Conservation (phyloP, 202 grass and related monocot species). For the Carex arenaria region DNA sequence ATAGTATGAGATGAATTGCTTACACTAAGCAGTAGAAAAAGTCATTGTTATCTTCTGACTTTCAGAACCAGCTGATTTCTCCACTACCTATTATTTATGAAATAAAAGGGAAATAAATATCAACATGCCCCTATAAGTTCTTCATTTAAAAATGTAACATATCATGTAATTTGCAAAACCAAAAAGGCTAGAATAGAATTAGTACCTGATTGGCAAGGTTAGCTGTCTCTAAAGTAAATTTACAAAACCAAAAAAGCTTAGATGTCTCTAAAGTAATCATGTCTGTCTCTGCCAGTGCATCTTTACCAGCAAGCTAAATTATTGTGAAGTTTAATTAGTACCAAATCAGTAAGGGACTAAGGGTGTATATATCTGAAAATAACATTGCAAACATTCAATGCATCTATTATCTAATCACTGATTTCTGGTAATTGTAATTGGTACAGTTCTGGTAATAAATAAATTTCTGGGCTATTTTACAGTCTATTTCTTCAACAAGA, state of each 20-base stretch:
- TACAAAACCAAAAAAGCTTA: slow-evolving; percentile 51
- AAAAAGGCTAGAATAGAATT: neutral
- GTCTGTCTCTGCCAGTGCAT: slow-evolving; percentile 78
- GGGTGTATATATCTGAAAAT: too few species aligned
- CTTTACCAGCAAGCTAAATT: slow-evolving; percentile 92
- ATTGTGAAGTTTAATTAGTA: slow-evolving; percentile 13
- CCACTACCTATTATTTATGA: slow-evolving; percentile 51
- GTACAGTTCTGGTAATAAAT: too few species aligned
- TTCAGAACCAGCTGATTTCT: slow-evolving; percentile 68
- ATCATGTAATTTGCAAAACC: neutral
- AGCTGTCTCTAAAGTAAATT: slow-evolving; percentile 91
- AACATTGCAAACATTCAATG: too few species aligned
- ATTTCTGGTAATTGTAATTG: too few species aligned
- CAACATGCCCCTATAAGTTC: neutral
- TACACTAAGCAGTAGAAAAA: slow-evolving; percentile 97
- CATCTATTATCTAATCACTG: too few species aligned
- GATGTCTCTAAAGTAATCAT: slow-evolving; percentile 79
- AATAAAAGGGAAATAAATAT: neutral
- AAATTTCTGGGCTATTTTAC: too few species aligned
- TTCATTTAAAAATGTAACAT: too few species aligned
- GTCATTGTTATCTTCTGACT: slow-evolving; percentile 94
- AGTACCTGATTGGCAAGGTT: slow-evolving; percentile 74
- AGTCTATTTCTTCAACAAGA: neutral
- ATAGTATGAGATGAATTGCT: slow-evolving; percentile 24
- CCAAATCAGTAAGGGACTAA: too few species aligned